phyloP scores from a whole-genome alignment of 352 stramenopile species.

The Phytophthora foliorum region DNA sequence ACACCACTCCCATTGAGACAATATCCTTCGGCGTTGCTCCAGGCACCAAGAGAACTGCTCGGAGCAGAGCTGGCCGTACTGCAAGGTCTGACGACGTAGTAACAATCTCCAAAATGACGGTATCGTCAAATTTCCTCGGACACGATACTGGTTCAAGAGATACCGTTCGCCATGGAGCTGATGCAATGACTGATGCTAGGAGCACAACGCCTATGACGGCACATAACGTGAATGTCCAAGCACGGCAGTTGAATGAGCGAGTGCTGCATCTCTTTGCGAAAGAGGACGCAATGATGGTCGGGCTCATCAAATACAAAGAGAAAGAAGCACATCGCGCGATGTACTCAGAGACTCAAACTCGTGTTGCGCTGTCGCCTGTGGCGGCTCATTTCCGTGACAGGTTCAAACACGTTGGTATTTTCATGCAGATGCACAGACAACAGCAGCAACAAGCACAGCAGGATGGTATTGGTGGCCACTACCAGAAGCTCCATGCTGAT shows the following conservation, averaged over 20 bases:
- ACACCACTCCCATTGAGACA: background rate
- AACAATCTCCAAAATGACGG: background rate
- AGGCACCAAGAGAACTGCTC: conserved; percentile 13
- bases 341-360: conserved; percentile 50
- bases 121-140: background rate
- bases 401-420: conserved; percentile 68
- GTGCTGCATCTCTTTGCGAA: conserved; percentile 60
- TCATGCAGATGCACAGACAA: conserved; percentile 54
- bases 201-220: background rate
- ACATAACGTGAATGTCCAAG: background rate
- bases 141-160: conserved; percentile 11
- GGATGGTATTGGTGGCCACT: conserved; percentile 73
- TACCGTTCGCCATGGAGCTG: conserved; percentile 8
- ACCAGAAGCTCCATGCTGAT: conserved; percentile 66
- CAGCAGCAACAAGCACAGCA: conserved; percentile 35
- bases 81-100: conserved; percentile 9
- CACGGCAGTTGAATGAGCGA: conserved; percentile 25
- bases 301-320: conserved; percentile 77
- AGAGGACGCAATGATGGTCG: conserved; percentile 65
- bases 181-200: conserved; percentile 9
- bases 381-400: conserved; percentile 68
- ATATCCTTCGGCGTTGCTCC: background rate
- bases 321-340: conserved; percentile 46
- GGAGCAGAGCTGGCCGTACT: conserved; percentile 20
- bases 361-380: conserved; percentile 52